These are phyloP conservation scores for Gnomoniopsis sp. DNA, from an alignment of 2,329 filamentous ascomycete genomes.

Conservation along the genomic window DNA sequence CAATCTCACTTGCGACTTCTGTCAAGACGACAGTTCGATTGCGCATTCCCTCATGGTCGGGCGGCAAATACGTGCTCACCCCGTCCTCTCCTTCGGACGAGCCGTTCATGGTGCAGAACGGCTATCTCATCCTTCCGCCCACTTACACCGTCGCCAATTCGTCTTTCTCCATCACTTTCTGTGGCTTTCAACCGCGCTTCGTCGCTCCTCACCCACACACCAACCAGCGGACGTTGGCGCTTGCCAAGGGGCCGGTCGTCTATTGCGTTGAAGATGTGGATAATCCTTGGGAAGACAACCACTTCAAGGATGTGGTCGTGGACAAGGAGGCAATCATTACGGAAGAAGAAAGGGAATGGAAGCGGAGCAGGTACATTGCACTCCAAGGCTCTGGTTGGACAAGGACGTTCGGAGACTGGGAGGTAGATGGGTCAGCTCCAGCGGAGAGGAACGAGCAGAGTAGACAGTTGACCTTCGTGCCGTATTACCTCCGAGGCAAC, in stretches of 20 bases:
- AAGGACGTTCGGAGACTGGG: neutral
- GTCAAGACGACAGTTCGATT: constrained; percentile 38
- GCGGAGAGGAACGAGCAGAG: neutral
- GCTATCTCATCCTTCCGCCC: constrained; percentile 46
- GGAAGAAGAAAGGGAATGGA: constrained; percentile 20
- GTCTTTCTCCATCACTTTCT: constrained; percentile 40
- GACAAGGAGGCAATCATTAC: constrained; percentile 18
- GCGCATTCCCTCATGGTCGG: constrained; percentile 53
- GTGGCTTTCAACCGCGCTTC: constrained; percentile 45
- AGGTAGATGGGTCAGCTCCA: neutral
- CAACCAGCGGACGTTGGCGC: constrained; percentile 48
- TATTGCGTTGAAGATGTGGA: constrained; percentile 61
- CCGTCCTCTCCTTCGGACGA: constrained; percentile 27
- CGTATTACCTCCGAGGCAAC: constrained; percentile 54
- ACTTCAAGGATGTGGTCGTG: constrained; percentile 46
- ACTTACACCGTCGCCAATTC: constrained; percentile 36
- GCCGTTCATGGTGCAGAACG: constrained; percentile 32
- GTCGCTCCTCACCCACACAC: constrained; percentile 54
- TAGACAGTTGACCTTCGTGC: constrained; percentile 44
- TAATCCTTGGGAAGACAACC: constrained; percentile 51
- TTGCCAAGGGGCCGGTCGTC: constrained; percentile 55
- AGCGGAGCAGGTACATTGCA: constrained; percentile 27
- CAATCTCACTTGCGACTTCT: constrained; percentile 37
- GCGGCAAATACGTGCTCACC: constrained; percentile 28
- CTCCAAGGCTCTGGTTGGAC: constrained; percentile 22